A percentile compares a stretch with the other conserved stretches of the same genome.
Evolutionary conservation across 768 basidiomycete species (phyloP).

Genomic region (Basidioascus undulatus): DNA sequence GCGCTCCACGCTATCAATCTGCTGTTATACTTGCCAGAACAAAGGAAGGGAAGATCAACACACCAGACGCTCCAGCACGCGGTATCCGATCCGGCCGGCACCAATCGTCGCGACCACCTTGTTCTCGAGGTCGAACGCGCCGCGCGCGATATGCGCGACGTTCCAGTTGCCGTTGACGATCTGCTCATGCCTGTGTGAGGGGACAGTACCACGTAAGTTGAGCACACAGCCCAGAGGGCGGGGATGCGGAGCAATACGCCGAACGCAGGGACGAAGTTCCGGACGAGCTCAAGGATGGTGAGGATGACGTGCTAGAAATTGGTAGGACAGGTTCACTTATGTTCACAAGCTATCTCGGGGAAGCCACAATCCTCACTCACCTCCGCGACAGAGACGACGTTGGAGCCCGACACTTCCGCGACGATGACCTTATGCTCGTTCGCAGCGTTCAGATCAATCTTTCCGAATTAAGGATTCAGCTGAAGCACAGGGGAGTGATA

Average conservation of each 20-base stretch:
- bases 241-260: too few relatives aligned
- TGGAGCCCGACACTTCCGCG: slow-evolving; percentile 61
- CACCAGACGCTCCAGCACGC: slow-evolving; percentile 41
- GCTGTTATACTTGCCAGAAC: not conserved
- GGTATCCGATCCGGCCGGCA: slow-evolving; percentile 52
- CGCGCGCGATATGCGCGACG: slow-evolving; percentile 56
- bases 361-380: too few relatives aligned
- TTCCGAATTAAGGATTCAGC: too few relatives aligned
- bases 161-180: slow-evolving; percentile 68
- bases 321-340: too few relatives aligned
- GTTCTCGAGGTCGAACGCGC: slow-evolving; percentile 67
- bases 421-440: slow-evolving; percentile 59
- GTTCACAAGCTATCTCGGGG: too few relatives aligned
- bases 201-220: too few relatives aligned
- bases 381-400: slow-evolving; percentile 24
- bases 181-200: slow-evolving; percentile 44
- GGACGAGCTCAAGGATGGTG: slow-evolving; percentile 71
- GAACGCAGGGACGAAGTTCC: slow-evolving; percentile 59
- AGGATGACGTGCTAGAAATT: slow-evolving; percentile 30
- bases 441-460: slow-evolving; percentile 69
- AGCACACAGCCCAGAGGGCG: too few relatives aligned
- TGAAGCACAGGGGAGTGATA: too few relatives aligned
- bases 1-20: not conserved
- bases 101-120: slow-evolving; percentile 85
- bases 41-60: too few relatives aligned